These are phyloP conservation scores for Scenedesmus sp. DNA, from an alignment of 163 green algal species.

Conservation along the genomic window DNA sequence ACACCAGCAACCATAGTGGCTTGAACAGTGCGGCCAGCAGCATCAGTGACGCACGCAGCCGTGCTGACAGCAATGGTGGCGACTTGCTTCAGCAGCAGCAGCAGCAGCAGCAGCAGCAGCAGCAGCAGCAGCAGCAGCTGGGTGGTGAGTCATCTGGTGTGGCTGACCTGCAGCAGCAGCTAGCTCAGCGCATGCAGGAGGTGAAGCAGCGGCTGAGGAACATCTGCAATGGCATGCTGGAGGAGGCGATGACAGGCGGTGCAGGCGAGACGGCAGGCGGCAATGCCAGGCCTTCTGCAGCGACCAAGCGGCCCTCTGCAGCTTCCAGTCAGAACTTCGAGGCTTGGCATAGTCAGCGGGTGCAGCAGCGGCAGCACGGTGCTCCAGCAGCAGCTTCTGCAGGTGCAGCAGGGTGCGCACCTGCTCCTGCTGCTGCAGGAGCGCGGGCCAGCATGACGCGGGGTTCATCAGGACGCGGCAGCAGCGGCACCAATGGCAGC, in stretches of 20 bases:
- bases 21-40: background rate
- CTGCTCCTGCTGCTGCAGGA: background rate
- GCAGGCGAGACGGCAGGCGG: background rate
- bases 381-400: background rate
- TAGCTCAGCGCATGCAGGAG: conserved; percentile 15
- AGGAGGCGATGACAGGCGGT: background rate
- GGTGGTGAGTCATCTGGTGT: background rate
- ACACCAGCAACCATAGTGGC: background rate
- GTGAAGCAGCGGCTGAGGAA: conserved; percentile 45
- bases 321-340: background rate
- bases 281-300: background rate
- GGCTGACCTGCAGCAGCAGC: conserved; percentile 24
- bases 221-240: conserved; percentile 15
- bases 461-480: background rate
- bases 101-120: conserved; percentile 29
- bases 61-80: too few species aligned
- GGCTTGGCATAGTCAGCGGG: background rate
- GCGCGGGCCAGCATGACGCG: background rate
- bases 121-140: conserved; percentile 30
- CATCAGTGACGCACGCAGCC: background rate
- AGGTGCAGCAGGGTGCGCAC: too few species aligned
- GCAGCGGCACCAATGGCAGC: background rate
- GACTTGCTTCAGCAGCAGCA: too few species aligned
- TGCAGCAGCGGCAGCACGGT: background rate
- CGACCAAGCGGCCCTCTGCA: background rate